Base-by-base conservation (phyloP, 495 filamentous ascomycete species). In the Lasiosphaeria miniovina region DNA sequence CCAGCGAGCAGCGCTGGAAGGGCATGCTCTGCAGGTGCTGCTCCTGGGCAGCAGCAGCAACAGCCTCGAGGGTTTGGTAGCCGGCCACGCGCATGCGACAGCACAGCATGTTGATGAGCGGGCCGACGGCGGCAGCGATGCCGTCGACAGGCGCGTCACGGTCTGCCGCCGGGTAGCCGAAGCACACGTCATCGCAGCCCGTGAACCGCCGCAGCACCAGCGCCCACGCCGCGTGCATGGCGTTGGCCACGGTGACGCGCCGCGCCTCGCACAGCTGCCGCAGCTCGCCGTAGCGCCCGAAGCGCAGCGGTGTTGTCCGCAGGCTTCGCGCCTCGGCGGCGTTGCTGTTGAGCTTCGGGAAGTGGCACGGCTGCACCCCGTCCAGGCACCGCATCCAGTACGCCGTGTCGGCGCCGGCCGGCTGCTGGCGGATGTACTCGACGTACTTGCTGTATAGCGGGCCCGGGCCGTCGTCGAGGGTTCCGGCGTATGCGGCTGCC, bases 51-150 rank as follows among this genome's bases (percentile, higher is more conserved):
- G 58, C 68, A 38, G 69, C 71, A 6, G 79, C 74, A 31, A 84
- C 60, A 17, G 78, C 75, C 0, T 70, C 65, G 4, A 84, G 61
- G 3, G 10, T 36, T 72, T 77, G 15, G 3, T 32, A 36, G 11
- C 15, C n/a, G 1, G 64, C 53, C 62, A 65, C 36, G 33, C 43
- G 31, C 82, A 41, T 34, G 64, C 64, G 79, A 50, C 82, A 72
- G 15, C 85, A 85, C 1, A 86, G 71, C 11, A 84, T 86, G 40
- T 85, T 80, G 59, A 88, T 83, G 7, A 85, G 65, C 4, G 85
- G 74, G 0, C 82, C 83, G 14, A 77, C 68, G 6, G 81, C 76
- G 2, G 69, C 61, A 49, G 75, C 66, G 34, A 86, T 70, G 31
- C 72, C 71, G 5, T 72, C 59, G 4, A 84, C 69, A 3, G 77